Evolutionary conservation across 2,329 filamentous ascomycete genomes (phyloP), one percentile per base, ranked within the genome.

Genomic region (Penicillium digitatum): DNA sequence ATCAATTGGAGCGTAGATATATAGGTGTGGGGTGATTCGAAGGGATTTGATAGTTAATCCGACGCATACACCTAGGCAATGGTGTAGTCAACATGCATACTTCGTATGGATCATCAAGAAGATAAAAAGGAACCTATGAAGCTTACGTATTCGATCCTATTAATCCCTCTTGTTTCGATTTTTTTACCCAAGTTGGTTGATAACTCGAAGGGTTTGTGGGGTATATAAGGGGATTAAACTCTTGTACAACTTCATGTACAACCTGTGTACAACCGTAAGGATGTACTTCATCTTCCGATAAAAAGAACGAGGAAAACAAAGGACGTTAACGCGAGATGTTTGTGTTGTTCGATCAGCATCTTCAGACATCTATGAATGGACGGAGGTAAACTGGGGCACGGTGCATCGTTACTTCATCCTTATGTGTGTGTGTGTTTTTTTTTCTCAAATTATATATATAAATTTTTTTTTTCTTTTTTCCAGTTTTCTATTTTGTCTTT

Each of bases 341-440:
- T 37, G 37, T 43, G 22, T 43, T 26, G n/a, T 40, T 54, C 56
- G 50, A 54, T 56, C 54, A 47, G 54, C 54, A 54, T 56, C 51
- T 57, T 56, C 54, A 56, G 31, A 56, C 54, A 52, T 56, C 55
- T 51, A 27, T 27, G 38, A 42, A 50, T 48, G 46, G 35, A 39
- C 20, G 22, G 11, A 22, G 8, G 14, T 49, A 29, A 29, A 37
- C 32, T n/a, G 18, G 49, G 49, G 50, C 50, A 52, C 56, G 47
- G 50, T 56, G 43, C 35, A 51, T 48, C 31, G 57, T 55, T 55
- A 52, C 50, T 58, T 55, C 56, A 35, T 46, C 46, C 54, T 52
- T 27, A 27, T 27, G 26, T 27, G 26, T 27, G 26, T 27, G 26
- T 27, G 3, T 48, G 38, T 40, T 49, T 26, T 55, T 49, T 37